These are phyloP conservation scores for Spizellomyces punctatus DNA, from an alignment of 192 early-diverging fungal species.

Conservation along the genomic window DNA sequence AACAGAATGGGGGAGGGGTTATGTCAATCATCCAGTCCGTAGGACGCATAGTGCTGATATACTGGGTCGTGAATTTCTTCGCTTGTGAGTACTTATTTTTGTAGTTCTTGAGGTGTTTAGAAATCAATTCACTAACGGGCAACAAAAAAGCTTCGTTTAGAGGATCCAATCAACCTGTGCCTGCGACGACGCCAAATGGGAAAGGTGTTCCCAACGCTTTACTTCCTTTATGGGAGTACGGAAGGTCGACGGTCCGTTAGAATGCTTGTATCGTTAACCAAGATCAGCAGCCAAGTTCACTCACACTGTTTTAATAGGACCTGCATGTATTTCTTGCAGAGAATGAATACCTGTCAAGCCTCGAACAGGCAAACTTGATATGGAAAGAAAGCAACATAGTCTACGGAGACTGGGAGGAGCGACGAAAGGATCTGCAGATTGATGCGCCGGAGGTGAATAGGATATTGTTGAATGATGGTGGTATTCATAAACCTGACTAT, in stretches of 20 bases:
- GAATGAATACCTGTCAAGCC: background rate
- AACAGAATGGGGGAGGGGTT: slow-evolving; percentile 4
- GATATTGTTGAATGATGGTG: no score
- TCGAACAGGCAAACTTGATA: slow-evolving; percentile 8
- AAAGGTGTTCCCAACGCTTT: background rate
- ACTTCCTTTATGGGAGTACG: background rate
- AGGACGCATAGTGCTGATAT: slow-evolving; percentile 12
- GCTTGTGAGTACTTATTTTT: background rate
- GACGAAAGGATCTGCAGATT: slow-evolving; percentile 34
- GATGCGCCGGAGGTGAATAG: slow-evolving; percentile 28
- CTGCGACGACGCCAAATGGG: background rate
- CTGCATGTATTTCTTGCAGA: background rate
- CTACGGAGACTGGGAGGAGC: slow-evolving; percentile 41
- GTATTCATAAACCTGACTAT: no score
- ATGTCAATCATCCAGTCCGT: background rate
- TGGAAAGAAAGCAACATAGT: slow-evolving; percentile 42
- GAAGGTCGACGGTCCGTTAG: background rate
- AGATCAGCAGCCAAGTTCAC: background rate
- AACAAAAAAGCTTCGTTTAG: background rate
- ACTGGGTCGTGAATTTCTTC: slow-evolving; percentile 10
- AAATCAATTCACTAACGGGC: no score
- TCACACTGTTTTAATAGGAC: background rate
- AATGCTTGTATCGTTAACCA: no score
- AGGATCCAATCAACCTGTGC: background rate
- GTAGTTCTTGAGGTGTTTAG: background rate